Percentiles rank a stretch among this genome's conserved stretches.
Conservation (phyloP, 257 asterid species). For the Misopates orontium region DNA sequence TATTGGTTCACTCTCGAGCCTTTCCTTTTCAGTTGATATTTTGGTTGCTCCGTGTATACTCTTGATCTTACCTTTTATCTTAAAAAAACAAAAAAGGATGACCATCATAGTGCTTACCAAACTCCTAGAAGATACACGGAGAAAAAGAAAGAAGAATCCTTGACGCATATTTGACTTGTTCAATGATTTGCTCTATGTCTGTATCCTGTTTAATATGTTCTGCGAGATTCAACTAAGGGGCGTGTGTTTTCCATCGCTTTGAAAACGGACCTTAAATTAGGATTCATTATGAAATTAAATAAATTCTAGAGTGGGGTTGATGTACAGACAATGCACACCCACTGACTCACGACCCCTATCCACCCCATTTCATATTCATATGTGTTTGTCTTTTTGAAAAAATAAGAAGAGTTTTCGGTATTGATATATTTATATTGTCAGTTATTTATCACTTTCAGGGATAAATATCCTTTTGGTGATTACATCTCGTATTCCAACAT, state of each 20-base stretch:
- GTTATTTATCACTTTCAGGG: constrained; percentile 56
- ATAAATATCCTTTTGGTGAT: constrained; percentile 80
- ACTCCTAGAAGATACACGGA: not conserved
- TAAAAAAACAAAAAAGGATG: not conserved
- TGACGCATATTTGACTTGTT: not conserved
- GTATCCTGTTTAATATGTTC: not conserved
- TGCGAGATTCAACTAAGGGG: not conserved
- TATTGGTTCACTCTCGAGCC: constrained; percentile 92
- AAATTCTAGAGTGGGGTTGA: constrained; percentile 9
- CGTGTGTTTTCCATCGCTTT: not conserved
- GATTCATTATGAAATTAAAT: constrained; percentile 8
- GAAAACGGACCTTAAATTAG: not conserved
- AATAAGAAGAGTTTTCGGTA: constrained; percentile 8
- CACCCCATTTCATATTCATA: not conserved
- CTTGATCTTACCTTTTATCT: constrained; percentile 3
- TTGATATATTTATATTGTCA: constrained; percentile 19
- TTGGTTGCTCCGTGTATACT: constrained; percentile 21
- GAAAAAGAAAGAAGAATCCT: not conserved
- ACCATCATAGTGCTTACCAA: not conserved
- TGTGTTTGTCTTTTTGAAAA: not conserved
- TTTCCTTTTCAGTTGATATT: constrained; percentile 49
- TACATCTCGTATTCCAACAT: constrained; percentile 74
- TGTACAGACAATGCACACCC: not conserved
- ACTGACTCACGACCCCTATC: no score
- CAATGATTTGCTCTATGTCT: no score